Evolutionary conservation across 1,284 basidiomycete genomes (phyloP).

Genomic region (Trametes pubescens): DNA sequence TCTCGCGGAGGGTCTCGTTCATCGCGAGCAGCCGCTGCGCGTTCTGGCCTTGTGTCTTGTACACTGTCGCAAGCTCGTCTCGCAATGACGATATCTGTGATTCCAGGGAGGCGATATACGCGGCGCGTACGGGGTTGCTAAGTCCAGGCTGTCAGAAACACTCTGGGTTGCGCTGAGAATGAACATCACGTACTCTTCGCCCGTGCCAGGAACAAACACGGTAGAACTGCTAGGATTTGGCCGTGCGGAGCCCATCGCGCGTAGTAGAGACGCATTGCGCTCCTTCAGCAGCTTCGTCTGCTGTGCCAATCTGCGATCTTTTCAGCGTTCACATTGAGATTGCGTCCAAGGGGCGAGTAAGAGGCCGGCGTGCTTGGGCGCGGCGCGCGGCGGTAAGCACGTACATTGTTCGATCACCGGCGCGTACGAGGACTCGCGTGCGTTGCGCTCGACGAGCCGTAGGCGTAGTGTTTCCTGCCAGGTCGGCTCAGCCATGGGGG

Average conservation of each 20-base stretch:
- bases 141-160: slow-evolving; percentile 29
- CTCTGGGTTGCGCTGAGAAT: slow-evolving; percentile 20
- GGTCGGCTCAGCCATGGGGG: slow-evolving; percentile 75
- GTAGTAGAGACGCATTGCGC: slow-evolving; percentile 85
- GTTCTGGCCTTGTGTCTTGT: slow-evolving; percentile 97
- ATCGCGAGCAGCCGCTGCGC: slow-evolving; percentile 91
- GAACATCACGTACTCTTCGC: slow-evolving; percentile 68
- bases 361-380: slow-evolving; percentile 35
- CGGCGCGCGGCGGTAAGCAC: slow-evolving; percentile 41
- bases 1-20: slow-evolving; percentile 93
- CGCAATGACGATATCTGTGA: slow-evolving; percentile 91
- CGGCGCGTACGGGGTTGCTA: slow-evolving; percentile 80
- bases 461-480: slow-evolving; percentile 84
- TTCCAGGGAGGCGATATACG: slow-evolving; percentile 91
- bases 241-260: slow-evolving; percentile 77
- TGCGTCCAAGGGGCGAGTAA: slow-evolving; percentile 24
- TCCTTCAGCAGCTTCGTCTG: slow-evolving; percentile 90
- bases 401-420: slow-evolving; percentile 90
- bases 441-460: slow-evolving; percentile 81
- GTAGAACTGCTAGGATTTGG: slow-evolving; percentile 70
- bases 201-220: slow-evolving; percentile 67
- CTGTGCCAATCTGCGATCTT: slow-evolving; percentile 89
- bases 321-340: slow-evolving; percentile 42
- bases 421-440: slow-evolving; percentile 78
- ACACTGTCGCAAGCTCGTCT: slow-evolving; percentile 91